phyloP scores from a whole-genome alignment of 2,329 filamentous ascomycete genomes.

The Stachybotrys chartarum region DNA sequence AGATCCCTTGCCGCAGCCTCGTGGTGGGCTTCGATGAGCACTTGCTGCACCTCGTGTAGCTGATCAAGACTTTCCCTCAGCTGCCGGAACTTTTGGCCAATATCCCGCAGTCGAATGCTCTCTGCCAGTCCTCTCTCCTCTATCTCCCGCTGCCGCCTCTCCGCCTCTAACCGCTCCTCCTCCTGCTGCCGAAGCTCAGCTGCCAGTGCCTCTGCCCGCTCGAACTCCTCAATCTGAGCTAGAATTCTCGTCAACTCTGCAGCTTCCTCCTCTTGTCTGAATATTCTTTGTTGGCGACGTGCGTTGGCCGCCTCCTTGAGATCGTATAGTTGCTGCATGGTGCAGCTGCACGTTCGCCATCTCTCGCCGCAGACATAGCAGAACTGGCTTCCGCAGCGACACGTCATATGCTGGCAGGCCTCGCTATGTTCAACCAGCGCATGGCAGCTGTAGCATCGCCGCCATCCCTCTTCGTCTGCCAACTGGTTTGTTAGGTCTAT shows the following conservation, averaged over 20 bases:
- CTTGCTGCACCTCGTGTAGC: conserved; percentile 35
- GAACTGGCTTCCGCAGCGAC: conserved; percentile 72
- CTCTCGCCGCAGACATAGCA: conserved; percentile 70
- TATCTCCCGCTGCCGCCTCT: conserved; percentile 27
- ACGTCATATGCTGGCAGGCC: conserved; percentile 85
- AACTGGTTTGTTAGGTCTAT: conserved; percentile 47
- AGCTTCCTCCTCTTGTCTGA: conserved; percentile 24
- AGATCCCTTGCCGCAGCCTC: conserved; percentile 24
- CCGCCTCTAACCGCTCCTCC: conserved; percentile 26
- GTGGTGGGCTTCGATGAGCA: conserved; percentile 28
- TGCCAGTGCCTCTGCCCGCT: conserved; percentile 36
- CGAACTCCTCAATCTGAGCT: conserved; percentile 38
- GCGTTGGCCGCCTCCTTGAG: conserved; percentile 29
- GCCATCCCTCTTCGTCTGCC: conserved; percentile 67
- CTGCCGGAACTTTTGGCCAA: conserved; percentile 30
- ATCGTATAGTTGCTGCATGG: conserved; percentile 33
- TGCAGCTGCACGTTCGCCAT: conserved; percentile 70
- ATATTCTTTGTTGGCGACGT: conserved; percentile 24
- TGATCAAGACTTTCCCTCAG: conserved; percentile 26
- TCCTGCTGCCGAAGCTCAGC: conserved; percentile 31
- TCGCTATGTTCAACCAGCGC: conserved; percentile 69
- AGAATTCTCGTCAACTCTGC: conserved; percentile 31
- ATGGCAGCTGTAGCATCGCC: conserved; percentile 61
- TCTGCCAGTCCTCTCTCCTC: conserved; percentile 32
- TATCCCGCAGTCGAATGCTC: conserved; percentile 27